Percentiles rank a stretch among this genome's conserved stretches.
Evolutionary conservation across 2,329 filamentous ascomycete genomes (phyloP).

Genomic region (Eutypella sp.): DNA sequence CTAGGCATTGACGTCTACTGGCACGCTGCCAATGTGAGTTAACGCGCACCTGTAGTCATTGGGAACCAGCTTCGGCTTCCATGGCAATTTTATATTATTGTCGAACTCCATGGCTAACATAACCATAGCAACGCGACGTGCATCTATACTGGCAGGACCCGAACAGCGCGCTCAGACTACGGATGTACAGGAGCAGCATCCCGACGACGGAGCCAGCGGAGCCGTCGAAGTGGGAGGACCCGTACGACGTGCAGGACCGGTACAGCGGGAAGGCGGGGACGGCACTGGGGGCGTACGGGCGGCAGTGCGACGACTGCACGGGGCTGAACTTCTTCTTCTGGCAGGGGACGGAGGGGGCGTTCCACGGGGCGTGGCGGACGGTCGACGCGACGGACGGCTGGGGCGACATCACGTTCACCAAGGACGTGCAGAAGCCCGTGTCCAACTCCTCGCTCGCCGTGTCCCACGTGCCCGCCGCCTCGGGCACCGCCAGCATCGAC

Average conservation of each 20-base stretch:
- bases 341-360: neutral
- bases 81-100: no score
- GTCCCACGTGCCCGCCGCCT: neutral
- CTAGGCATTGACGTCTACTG: neutral
- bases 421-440: neutral
- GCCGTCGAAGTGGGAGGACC: neutral
- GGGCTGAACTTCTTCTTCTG: slow-evolving; percentile 1
- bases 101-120: neutral
- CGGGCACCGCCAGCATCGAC: neutral
- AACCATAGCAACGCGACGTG: neutral
- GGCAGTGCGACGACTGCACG: neutral
- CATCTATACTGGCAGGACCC: slow-evolving; percentile 2
- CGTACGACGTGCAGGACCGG: neutral
- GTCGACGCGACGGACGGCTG: neutral
- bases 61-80: no score
- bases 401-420: neutral
- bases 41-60: neutral
- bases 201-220: neutral
- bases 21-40: neutral
- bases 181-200: neutral
- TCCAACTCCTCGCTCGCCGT: neutral
- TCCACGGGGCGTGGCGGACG: slow-evolving; percentile 1
- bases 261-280: neutral
- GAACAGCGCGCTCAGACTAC: neutral
- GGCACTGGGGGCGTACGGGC: neutral